Conservation (phyloP, 192 early-diverging fungal genomes). For the Linnemannia schmuckeri region DNA sequence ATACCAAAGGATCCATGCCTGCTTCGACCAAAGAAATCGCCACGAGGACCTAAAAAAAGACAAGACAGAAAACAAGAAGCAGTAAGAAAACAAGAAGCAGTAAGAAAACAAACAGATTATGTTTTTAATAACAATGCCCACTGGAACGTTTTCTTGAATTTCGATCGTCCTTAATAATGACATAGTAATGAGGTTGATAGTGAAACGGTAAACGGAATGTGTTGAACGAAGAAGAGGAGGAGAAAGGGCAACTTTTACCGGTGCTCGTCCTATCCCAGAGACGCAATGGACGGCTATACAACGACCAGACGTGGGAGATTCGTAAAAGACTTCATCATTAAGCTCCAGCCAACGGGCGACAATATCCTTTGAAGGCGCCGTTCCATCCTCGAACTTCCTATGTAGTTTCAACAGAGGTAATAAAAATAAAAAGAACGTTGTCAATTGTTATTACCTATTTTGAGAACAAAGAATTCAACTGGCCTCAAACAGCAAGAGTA, state of each 20-base stretch:
- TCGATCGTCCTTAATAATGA: background rate
- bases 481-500: background rate
- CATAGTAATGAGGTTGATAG: background rate
- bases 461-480: background rate
- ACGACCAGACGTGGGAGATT: slow-evolving; percentile 18
- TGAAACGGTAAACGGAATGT: background rate
- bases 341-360: slow-evolving; percentile 56
- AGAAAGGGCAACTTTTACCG: slow-evolving; percentile 56
- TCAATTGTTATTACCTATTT: background rate
- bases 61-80: background rate
- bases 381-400: slow-evolving; percentile 77
- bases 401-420: background rate
- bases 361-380: slow-evolving; percentile 57
- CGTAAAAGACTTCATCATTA: slow-evolving; percentile 41
- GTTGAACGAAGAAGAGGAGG: background rate
- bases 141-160: background rate
- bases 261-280: slow-evolving; percentile 81
- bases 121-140: background rate
- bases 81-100: background rate
- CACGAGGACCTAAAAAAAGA: slow-evolving; percentile 63
- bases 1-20: slow-evolving; percentile 78
- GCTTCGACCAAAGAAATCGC: slow-evolving; percentile 79
- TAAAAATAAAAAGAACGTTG: background rate
- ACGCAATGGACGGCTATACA: slow-evolving; percentile 77
- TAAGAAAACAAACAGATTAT: background rate